Percentiles rank a stretch among this genome's conserved stretches.
These are phyloP conservation scores for Kazachstania africana DNA, from an alignment of 805 yeast species.

Conservation along the genomic window DNA sequence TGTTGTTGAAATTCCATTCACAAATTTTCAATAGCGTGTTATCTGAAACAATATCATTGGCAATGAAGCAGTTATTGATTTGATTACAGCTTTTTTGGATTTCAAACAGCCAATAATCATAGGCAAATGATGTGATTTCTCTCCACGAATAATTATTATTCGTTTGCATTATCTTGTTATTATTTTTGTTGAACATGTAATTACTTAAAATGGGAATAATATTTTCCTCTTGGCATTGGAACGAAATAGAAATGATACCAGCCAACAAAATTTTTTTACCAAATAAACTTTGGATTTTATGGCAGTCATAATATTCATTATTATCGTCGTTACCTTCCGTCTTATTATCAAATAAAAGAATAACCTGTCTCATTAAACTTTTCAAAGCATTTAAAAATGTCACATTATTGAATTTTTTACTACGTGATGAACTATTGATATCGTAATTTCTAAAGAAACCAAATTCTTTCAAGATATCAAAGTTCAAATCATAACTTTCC, in stretches of 20 bases:
- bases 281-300: slow-evolving; percentile 32
- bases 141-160: slow-evolving; percentile 46
- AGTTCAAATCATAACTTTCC: slow-evolving; percentile 30
- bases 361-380: slow-evolving; percentile 39
- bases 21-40: slow-evolving; percentile 3
- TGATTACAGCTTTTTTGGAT: slow-evolving; percentile 10
- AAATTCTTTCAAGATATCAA: slow-evolving; percentile 12
- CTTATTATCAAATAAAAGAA: not conserved
- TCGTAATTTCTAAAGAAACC: slow-evolving; percentile 17
- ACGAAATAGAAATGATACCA: slow-evolving; percentile 55
- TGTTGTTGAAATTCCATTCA: slow-evolving; percentile 18
- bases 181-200: slow-evolving; percentile 4
- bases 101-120: slow-evolving; percentile 50
- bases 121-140: slow-evolving; percentile 54
- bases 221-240: slow-evolving; percentile 64
- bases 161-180: not conserved
- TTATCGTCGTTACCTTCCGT: not conserved
- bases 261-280: slow-evolving; percentile 57
- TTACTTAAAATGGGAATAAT: slow-evolving; percentile 10
- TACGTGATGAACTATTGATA: not conserved
- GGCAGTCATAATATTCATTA: not conserved
- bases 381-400: slow-evolving; percentile 50
- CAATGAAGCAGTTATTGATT: slow-evolving; percentile 2
- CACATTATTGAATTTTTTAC: slow-evolving; percentile 12
- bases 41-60: slow-evolving; percentile 1